Conservation (phyloP, 129 eudicot genomes). For the Helianthus tuberosus region DNA sequence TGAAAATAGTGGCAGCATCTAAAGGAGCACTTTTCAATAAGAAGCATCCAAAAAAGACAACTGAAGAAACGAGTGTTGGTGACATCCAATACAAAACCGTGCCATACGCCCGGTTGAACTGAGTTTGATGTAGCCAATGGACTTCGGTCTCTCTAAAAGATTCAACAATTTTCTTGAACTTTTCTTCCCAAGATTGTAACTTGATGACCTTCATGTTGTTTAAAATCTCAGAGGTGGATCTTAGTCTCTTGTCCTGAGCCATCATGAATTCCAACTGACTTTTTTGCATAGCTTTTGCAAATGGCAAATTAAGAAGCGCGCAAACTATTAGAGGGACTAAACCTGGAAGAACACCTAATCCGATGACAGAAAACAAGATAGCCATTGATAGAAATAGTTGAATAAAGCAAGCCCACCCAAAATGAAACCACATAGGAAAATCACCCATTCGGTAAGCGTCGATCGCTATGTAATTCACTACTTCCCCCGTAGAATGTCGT, state of each 20-base stretch:
- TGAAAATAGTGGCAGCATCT: conserved; percentile 64
- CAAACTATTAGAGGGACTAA: conserved; percentile 58
- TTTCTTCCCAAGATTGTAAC: conserved; percentile 60
- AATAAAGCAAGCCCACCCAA: conserved; percentile 46
- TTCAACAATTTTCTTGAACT: conserved; percentile 47
- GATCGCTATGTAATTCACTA: conserved; percentile 72
- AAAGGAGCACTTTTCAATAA: conserved; percentile 55
- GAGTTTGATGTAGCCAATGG: conserved; percentile 53
- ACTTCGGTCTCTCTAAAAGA: conserved; percentile 53
- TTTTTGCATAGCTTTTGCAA: conserved; percentile 58
- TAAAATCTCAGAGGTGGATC: no score
- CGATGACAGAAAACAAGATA: conserved; percentile 51
- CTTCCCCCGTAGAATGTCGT: conserved; percentile 73
- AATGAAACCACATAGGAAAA: conserved; percentile 65
- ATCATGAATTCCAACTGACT: conserved; percentile 59
- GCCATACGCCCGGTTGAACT: conserved; percentile 37
- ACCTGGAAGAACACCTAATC: conserved; percentile 64
- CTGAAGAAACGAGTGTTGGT: conserved; percentile 63
- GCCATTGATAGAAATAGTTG: conserved; percentile 55
- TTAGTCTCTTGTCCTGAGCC: conserved; percentile 12
- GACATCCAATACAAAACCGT: conserved; percentile 7
- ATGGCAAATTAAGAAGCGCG: conserved; percentile 68
- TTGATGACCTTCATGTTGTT: no score
- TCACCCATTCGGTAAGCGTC: conserved; percentile 90
- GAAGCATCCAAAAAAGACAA: conserved; percentile 50